Evolutionary conservation across 176 grass and related monocot genomes (phyloP).

Genomic region (Avena insularis): DNA sequence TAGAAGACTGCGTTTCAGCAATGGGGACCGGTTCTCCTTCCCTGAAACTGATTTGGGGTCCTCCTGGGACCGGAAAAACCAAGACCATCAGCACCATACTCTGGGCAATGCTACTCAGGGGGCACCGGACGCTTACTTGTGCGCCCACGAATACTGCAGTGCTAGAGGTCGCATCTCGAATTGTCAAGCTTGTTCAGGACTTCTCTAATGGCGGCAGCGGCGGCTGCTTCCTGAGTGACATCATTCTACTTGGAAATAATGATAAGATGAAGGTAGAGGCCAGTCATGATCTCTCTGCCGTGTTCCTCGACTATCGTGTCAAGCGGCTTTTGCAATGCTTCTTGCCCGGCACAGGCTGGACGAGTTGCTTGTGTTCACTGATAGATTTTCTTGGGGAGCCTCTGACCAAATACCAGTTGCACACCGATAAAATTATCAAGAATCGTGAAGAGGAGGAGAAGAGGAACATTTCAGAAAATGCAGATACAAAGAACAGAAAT

Average conservation of each 20-base stretch:
- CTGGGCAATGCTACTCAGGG: neutral
- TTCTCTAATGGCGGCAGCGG: neutral
- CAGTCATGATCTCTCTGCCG: neutral
- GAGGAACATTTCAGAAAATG: neutral
- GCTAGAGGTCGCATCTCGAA: neutral
- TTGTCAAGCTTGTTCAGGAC: neutral
- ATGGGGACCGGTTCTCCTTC: neutral
- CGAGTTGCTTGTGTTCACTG: neutral
- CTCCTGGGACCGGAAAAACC: neutral
- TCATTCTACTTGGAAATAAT: neutral
- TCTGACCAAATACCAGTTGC: neutral
- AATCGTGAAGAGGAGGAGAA: slow-evolving; percentile 11
- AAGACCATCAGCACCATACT: slow-evolving; percentile 11
- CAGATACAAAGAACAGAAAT: neutral
- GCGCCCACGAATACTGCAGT: neutral
- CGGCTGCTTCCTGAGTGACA: neutral
- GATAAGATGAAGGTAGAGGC: neutral
- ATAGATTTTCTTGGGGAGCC: neutral
- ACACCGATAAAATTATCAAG: neutral
- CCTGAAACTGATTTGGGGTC: neutral
- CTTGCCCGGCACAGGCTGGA: neutral
- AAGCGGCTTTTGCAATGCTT: neutral
- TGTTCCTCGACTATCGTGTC: neutral
- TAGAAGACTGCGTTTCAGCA: neutral
- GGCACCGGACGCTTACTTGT: neutral